Conservation (phyloP, 805 yeast species). For the Phaffomyces thermotolerans region DNA sequence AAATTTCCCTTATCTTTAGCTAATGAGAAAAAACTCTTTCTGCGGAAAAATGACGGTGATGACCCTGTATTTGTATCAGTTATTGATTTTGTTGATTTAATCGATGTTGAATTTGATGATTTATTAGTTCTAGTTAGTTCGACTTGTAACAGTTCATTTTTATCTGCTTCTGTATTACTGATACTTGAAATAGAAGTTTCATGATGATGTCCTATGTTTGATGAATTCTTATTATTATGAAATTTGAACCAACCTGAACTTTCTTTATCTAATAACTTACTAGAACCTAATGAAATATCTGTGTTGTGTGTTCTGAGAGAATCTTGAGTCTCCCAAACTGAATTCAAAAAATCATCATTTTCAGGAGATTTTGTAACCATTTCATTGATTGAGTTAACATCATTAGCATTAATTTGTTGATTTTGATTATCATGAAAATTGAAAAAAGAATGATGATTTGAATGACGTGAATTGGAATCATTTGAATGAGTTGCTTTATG, state of each 20-base stretch:
- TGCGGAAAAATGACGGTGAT: slow-evolving; percentile 33
- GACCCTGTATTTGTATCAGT: slow-evolving; percentile 15
- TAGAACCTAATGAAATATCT: slow-evolving; percentile 12
- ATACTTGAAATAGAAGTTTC: background rate
- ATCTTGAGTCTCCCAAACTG: slow-evolving; percentile 6
- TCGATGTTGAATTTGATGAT: slow-evolving; percentile 12
- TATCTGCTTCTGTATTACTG: background rate
- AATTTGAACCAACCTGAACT: slow-evolving; percentile 15
- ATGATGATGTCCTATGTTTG: background rate
- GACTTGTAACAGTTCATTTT: slow-evolving; percentile 8
- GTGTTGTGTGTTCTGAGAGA: slow-evolving; percentile 8
- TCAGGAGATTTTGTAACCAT: no score
- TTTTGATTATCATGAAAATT: background rate
- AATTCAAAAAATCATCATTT: slow-evolving; percentile 5
- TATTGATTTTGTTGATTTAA: slow-evolving; percentile 15
- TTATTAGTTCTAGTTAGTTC: slow-evolving; percentile 16
- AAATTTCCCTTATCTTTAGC: slow-evolving; percentile 19
- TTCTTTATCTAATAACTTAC: slow-evolving; percentile 11
- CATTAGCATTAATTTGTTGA: background rate
- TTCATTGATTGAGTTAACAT: background rate
- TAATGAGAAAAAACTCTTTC: slow-evolving; percentile 29
- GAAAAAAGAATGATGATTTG: background rate
- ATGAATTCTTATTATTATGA: slow-evolving; percentile 6
- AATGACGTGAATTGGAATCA: background rate
- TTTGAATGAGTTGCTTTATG: slow-evolving; percentile 6